phyloP scores from a whole-genome alignment of 164 flowering plant genomes.

The Cinnamomum micranthum region DNA sequence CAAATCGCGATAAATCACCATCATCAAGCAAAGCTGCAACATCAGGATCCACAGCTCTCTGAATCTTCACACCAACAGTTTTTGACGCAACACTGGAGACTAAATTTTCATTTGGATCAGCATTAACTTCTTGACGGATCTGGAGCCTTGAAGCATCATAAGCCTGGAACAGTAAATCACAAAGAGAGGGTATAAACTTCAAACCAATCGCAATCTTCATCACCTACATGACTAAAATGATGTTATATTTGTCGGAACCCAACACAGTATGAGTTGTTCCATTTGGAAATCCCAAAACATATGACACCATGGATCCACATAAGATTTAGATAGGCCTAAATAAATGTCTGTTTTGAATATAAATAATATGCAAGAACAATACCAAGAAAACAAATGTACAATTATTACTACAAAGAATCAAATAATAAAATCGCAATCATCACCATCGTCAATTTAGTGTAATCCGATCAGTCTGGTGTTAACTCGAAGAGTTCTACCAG shows the following conservation, averaged over 20 bases:
- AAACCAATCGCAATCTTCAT: not conserved
- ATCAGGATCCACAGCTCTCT: slow-evolving; percentile 79
- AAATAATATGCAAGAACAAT: no score
- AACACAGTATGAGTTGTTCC: not conserved
- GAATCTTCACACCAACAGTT: slow-evolving; percentile 54
- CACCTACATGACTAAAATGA: not conserved
- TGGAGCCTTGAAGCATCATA: slow-evolving; percentile 80
- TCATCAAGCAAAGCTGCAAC: slow-evolving; percentile 74
- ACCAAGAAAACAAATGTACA: no score
- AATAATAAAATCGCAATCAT: no score
- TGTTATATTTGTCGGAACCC: not conserved
- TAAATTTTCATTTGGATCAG: slow-evolving; percentile 30
- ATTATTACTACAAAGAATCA: no score
- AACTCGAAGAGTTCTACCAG: no score
- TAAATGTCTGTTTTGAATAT: no score
- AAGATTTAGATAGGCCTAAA: not conserved
- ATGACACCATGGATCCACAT: not conserved
- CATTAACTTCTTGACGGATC: slow-evolving; percentile 28
- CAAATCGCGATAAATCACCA: slow-evolving; percentile 55
- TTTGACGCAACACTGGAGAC: slow-evolving; percentile 55
- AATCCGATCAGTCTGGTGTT: no score
- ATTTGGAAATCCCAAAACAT: not conserved
- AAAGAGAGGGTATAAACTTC: not conserved
- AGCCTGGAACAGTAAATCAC: slow-evolving; percentile 40
- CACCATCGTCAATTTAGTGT: no score